Percentiles rank a stretch among this genome's conserved stretches.
Evolutionary conservation across 306 rosid species (phyloP).

Genomic region (Rosa lucieae): DNA sequence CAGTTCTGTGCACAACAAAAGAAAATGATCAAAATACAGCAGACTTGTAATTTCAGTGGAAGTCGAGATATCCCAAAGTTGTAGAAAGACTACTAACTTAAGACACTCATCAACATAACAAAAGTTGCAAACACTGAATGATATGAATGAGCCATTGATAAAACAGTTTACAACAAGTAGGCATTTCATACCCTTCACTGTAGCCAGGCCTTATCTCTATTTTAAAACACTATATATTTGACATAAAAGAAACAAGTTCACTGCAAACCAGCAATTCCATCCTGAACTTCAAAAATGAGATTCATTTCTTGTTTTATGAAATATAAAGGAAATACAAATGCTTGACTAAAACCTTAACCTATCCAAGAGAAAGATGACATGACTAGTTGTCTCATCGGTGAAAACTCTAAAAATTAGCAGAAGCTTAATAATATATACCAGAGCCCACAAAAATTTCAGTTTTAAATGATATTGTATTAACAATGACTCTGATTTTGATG

Average conservation of each 20-base stretch:
- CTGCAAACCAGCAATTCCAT: neutral
- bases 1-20: slow-evolving; percentile 51
- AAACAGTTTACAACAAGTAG: neutral
- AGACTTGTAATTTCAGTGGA: neutral
- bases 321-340: neutral
- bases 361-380: neutral
- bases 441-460: neutral
- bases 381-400: neutral
- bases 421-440: neutral
- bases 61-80: neutral
- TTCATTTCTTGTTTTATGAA: neutral
- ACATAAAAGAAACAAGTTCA: neutral
- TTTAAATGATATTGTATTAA: neutral
- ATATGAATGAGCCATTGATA: neutral
- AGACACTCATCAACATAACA: neutral
- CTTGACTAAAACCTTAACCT: neutral
- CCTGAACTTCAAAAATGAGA: neutral
- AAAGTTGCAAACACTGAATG: neutral
- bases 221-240: neutral
- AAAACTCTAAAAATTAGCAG: neutral
- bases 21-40: neutral
- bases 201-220: neutral
- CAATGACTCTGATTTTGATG: neutral
- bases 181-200: neutral
- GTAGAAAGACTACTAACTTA: neutral